Evolutionary conservation across 345 rosid genomes (phyloP), one percentile per base, ranked within the genome.

Genomic region (Laguncularia racemosa): DNA sequence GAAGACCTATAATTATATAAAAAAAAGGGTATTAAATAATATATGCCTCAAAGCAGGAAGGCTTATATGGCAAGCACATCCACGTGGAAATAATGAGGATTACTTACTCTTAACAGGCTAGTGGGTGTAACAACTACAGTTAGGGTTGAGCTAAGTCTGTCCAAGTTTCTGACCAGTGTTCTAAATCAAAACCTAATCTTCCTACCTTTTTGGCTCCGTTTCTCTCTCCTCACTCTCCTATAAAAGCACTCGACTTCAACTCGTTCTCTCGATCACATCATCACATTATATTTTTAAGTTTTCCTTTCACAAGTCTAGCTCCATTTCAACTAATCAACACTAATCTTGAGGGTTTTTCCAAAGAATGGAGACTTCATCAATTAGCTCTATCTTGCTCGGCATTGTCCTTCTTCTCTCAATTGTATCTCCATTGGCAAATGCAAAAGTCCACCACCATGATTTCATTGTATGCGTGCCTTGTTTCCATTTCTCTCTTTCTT

Each of bases 111-210:
- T 43, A 53, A 60, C 64, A 43, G 61, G 72, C 70, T 13, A 84
- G 90, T 79, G 81, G 87, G 87, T 77, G 81, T 75, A 81, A 79
- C 91, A 63, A 84, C 86, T 79, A 21, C 14, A 46, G 26, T n/a
- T 17, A 57, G 74, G 62, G 73, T 73, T 75, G 73, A 75, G 55
- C 77, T 12, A 63, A 75, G 64, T 55, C 59, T 44, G 55, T 57
- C 44, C 40, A 9, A 20, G 16, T 56, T 43, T 55, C 55, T 38
- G 49, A 52, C 69, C 63, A 53, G 51, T 58, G 63, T 5, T 59
- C 63, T 52, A 57, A 71, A 73, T 74, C 68, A 72, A 78, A 81
- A 84, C 84, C 90, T 81, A 81, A 84, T 73, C 75, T 60, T 78
- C 86, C 84, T 71, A 81, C 82, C 82, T 61, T 47, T 14, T 58